Base-by-base conservation (phyloP, 106 monocot genomes). In the Dendrobium catenatum region DNA sequence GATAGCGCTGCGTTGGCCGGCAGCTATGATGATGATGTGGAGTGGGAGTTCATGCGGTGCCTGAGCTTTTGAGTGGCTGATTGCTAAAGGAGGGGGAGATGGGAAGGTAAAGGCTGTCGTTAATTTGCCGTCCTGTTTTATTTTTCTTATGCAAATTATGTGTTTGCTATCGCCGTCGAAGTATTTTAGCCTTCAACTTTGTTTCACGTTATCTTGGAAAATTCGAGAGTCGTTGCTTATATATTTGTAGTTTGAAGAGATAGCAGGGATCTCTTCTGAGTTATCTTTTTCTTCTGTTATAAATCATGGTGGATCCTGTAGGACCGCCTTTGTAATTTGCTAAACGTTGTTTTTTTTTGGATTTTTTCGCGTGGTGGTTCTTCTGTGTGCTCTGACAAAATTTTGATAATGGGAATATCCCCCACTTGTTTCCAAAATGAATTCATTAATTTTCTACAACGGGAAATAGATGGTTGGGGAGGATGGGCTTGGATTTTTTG, bases 11-110 rank as follows among this genome's bases (percentile, higher is more conserved):
- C 40, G 1, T 68, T 2, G 9, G 72, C 47, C 33, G n/a, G 43
- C 55, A 33, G 79, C 22, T 54, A 24, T 18, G 81, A 54, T 43
- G 85, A 85, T 4, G 88, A 89, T 22, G 87, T 81, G n/a, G 89
- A 89, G 72, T 91, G 89, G 91, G 89, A 84, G 81, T 85, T 85
- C 81, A 89, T 91, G 91, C 85, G 91, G 47, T 83, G 83, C 75
- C 75, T 91, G 77, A 85, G 82, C 85, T 79, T 89, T 67, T 91
- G 89, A 91, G 10, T 18, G 42, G 24, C 6, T 19, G 43, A 8
- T 41, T 16, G 17, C 33, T 15, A 40, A 40, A 37, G 33, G 31
- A n/a, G 10, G 15, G 15, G 6, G 40, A 72, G 26, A 41, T 40
- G 7, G 72, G 27, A 9, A 72, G 64, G 24, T 66, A 66, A 24